Evolutionary conservation across 768 basidiomycete genomes (phyloP), one percentile per base, ranked within the genome.

Genomic region (Phylloporus scabripes): DNA sequence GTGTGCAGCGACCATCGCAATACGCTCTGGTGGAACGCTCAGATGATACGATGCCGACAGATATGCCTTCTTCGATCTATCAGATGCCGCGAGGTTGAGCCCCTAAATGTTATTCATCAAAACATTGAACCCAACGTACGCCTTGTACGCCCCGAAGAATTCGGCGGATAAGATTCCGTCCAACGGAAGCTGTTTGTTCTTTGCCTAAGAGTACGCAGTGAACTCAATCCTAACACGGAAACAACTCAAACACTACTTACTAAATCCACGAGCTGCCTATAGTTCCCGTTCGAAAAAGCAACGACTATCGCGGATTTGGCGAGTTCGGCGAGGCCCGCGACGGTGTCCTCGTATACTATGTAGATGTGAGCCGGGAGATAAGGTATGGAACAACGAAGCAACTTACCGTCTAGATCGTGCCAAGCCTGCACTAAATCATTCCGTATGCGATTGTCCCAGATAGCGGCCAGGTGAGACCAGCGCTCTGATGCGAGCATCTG

Each of bases 1-100:
- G 64, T 86, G 85, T 7, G 82, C 73, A 0, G 84, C 83, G 8
- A 86, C 83, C 77, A 87, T 79, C 2, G 78, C 82, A 33, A 76
- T 71, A 34, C 74, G 73, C 9, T 73, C 55, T 0, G 82, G 77
- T 1, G 71, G 51, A 6, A 65, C 26, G 12, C 59, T 63, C 7
- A 86, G 74, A 52, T 82, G 76, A 7, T 70, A 67, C 1, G 74
- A 61, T 1, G 77, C 76, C 3, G 73, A 70, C 1, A 72, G 63
- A 54, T 85, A 86, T 0, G 75, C 70, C 36, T 74, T 36, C 14
- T 68, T 8, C 74, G 74, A 58, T 77, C 76, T 64, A 8, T 11
- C 17, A 5, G 28, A 29, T 10, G 1, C 9, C 28, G 10, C 28
- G 28, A 29, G 6, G 12, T 24, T 18, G 39, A 20, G 12, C 26